Percentiles rank a stretch among this genome's conserved stretches.
Conservation (phyloP, 1,284 basidiomycete species). For the Boletus calvinii region DNA sequence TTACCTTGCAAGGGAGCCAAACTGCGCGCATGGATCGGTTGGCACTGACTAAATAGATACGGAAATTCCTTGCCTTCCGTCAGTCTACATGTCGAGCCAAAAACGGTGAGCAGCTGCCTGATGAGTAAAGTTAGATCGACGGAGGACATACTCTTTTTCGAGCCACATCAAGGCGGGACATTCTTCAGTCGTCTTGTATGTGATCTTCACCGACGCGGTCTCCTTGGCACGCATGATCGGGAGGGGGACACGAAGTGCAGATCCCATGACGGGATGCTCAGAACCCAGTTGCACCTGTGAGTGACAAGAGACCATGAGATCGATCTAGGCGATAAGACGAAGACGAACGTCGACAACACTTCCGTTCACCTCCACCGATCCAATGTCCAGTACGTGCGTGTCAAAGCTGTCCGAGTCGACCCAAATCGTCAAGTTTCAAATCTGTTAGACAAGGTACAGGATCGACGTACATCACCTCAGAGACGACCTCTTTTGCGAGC, state of each 20-base stretch:
- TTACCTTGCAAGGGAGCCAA: constrained; percentile 79
- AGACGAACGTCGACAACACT: constrained; percentile 17
- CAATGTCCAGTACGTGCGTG: constrained; percentile 70
- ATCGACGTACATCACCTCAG: constrained; percentile 59
- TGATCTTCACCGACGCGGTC: constrained; percentile 55
- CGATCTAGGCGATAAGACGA: neutral
- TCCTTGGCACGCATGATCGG: constrained; percentile 44
- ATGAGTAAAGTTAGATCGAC: neutral
- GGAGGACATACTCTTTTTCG: constrained; percentile 64
- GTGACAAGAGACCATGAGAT: neutral
- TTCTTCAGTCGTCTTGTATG: constrained; percentile 79
- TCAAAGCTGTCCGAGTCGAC: constrained; percentile 72
- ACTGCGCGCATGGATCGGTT: constrained; percentile 87
- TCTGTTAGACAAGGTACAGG: too few relatives aligned
- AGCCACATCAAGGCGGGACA: constrained; percentile 93
- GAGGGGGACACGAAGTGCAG: constrained; percentile 59
- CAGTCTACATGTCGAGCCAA: constrained; percentile 50
- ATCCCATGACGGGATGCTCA: constrained; percentile 72
- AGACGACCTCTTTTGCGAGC: constrained; percentile 57
- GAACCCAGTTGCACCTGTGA: constrained; percentile 46
- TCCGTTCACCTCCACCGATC: constrained; percentile 57
- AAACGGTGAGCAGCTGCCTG: neutral
- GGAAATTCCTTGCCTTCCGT: constrained; percentile 87
- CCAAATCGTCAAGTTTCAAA: too few relatives aligned
- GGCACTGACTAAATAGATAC: constrained; percentile 93